Evolutionary conservation across 768 basidiomycete species (phyloP), one percentile per base, ranked within the genome.

Genomic region (Suillus hirtellus): DNA sequence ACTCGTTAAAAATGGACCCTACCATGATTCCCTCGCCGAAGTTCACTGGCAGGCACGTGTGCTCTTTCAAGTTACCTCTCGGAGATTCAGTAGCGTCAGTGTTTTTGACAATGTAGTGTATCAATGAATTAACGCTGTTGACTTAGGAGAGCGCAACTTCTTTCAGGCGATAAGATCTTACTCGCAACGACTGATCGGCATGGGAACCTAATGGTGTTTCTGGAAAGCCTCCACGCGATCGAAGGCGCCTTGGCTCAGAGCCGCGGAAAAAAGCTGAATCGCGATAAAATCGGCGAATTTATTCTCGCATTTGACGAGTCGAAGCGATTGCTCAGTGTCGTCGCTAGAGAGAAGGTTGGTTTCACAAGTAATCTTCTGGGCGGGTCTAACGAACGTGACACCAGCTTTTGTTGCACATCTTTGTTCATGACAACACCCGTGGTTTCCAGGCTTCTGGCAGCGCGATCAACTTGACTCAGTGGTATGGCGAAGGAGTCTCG

Each of bases 231-330:
- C 1, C 42, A 61, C 1, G 63, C 47, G 12, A 71, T 86, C 14
- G 72, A 74, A 0, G 61, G 69, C 17, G 75, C 79, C 0, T 66
- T 84, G 10, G 15, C 40, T 0, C 67, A 63, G 17, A 24, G 68
- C 1, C 61, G 63, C 9, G 70, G 74, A 38, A 80, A 79, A 59
- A 38, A n/a, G 0, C 69, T 86, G 15, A 75, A 78, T 60, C 77
- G 75, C 6, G 79, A 82, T 60, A 84, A 81, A 68, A 76, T 86
- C 10, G 85, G 82, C 0, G 75, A 80, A 5, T 75, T 78, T 59
- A 21, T 82, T 9, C 60, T 86, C 4, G 77, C 86, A 0, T 85
- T 80, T 64, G 84, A 88, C 52, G 86, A 87, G 66, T 70, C 74
- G 12, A 83, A 79, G 64, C 79, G 81, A 2, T 77, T 82, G 70